A percentile compares a stretch with the other conserved stretches of the same genome.
Evolutionary conservation across 208 protist species (phyloP).

Genomic region (Angomonas ambiguus): DNA sequence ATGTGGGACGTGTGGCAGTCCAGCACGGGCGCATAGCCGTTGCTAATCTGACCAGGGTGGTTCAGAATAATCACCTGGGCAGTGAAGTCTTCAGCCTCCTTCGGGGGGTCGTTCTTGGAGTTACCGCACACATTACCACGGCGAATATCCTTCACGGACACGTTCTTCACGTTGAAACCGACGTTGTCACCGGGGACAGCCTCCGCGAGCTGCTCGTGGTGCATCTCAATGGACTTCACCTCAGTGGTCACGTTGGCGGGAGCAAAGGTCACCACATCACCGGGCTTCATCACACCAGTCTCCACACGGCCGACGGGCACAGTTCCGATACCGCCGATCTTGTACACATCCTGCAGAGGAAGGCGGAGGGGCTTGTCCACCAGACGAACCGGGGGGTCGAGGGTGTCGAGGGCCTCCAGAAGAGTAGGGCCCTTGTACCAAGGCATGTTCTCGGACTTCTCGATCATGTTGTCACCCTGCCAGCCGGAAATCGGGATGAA

Average conservation of each 20-base stretch:
- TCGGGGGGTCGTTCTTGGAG: conserved; percentile 62
- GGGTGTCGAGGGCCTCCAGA: conserved; percentile 88
- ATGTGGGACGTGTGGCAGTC: conserved; percentile 95
- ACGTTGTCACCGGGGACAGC: conserved; percentile 92
- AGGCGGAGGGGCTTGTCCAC: conserved; percentile 94
- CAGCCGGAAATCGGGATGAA: conserved; percentile 96
- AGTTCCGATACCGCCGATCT: conserved; percentile 88
- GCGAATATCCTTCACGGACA: conserved; percentile 90
- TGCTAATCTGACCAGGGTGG: conserved; percentile 89
- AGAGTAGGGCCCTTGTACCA: conserved; percentile 93
- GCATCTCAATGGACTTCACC: conserved; percentile 90
- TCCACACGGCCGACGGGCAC: conserved; percentile 62
- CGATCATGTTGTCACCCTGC: conserved; percentile 94
- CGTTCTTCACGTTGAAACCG: conserved; percentile 94
- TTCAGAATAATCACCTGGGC: conserved; percentile 94
- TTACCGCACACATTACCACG: conserved; percentile 76
- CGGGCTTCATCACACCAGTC: conserved; percentile 45
- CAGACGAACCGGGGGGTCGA: conserved; percentile 80
- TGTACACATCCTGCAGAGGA: conserved; percentile 96
- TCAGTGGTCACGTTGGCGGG: conserved; percentile 39
- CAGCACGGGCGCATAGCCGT: conserved; percentile 87
- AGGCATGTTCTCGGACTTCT: conserved; percentile 84
- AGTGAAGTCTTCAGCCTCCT: conserved; percentile 64
- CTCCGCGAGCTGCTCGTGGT: conserved; percentile 72
- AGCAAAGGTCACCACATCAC: conserved; percentile 62